Evolutionary conservation across 2,329 filamentous ascomycete species (phyloP), one percentile per base, ranked within the genome.

Genomic region (Ambrosiella xylebori): DNA sequence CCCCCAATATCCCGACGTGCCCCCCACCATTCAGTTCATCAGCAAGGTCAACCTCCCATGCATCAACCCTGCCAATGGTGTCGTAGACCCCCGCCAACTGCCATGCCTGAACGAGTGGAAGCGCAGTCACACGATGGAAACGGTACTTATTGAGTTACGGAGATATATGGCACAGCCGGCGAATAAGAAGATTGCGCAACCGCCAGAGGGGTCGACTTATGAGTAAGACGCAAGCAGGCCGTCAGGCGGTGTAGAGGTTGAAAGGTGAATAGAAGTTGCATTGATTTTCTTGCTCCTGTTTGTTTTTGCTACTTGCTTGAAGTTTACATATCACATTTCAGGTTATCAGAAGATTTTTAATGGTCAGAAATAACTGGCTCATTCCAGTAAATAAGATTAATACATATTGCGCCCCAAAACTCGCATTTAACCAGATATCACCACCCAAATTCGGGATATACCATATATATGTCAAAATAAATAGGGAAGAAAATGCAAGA

Each of bases 1-100:
- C 62, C 77, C 82, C 54, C 76, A 86, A 59, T 98, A 98, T 70
- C 93, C 93, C 56, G 89, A 95, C 69, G 76, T 80, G 62, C 93
- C 93, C 51, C 93, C 93, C 0, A 82, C 85, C 56, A 87, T 98
- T 66, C 84, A 91, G 67, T 98, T 98, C 72, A 82, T 93, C 65
- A 95, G 86, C 66, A 86, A 88, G 71, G 85, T 98, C 73, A 96
- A 97, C 73, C 80, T 97, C n/a, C 93, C 93, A 35, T 95, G 91
- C 66, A 93, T 98, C 56, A 86, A 91, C 71, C 76, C 78, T 62
- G 79, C 76, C 64, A 86, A 86, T 63, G 93, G 93, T 67, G 67
- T 88, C 76, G 88, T 97, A 64, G 89, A 97, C 67, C 83, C 86
- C 15, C 77, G 78, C 61, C 88, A 90, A 67, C 77, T 98, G 39